A percentile compares a stretch with the other conserved stretches of the same genome.
phyloP scores from a whole-genome alignment of 345 rosid genomes.

The Eucalyptus pauciflora region DNA sequence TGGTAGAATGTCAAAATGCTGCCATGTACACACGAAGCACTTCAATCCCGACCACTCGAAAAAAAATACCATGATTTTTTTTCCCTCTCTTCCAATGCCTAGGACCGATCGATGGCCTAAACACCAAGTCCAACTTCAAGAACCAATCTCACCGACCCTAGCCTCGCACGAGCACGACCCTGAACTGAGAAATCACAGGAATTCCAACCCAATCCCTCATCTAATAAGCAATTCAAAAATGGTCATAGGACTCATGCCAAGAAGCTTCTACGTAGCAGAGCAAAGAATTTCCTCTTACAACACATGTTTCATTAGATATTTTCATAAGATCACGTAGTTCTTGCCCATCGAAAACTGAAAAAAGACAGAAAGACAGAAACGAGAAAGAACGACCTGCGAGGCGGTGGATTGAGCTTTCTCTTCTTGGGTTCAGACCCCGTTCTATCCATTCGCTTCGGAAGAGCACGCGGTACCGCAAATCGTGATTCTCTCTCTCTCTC shows the following conservation, averaged over 20 bases:
- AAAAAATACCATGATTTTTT: not conserved
- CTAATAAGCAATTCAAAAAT: not conserved
- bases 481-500: not conserved
- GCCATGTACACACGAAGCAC: not conserved
- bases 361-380: too few species aligned
- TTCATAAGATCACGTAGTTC: not conserved
- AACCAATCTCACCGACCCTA: not conserved
- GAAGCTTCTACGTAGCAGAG: not conserved
- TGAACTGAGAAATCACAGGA: not conserved
- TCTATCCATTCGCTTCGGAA: not conserved
- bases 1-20: not conserved
- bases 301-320: not conserved
- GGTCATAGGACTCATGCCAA: not conserved
- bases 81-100: not conserved
- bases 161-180: not conserved
- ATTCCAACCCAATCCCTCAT: not conserved
- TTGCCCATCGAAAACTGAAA: not conserved
- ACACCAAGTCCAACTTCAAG: not conserved
- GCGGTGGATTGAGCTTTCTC: constrained; percentile 4
- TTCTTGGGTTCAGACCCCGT: constrained; percentile 3
- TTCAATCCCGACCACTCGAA: not conserved
- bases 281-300: not conserved
- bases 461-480: not conserved
- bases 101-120: not conserved
- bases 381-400: not conserved